phyloP scores from a whole-genome alignment of 2,329 filamentous ascomycete genomes.

The Fusarium tricinctum region DNA sequence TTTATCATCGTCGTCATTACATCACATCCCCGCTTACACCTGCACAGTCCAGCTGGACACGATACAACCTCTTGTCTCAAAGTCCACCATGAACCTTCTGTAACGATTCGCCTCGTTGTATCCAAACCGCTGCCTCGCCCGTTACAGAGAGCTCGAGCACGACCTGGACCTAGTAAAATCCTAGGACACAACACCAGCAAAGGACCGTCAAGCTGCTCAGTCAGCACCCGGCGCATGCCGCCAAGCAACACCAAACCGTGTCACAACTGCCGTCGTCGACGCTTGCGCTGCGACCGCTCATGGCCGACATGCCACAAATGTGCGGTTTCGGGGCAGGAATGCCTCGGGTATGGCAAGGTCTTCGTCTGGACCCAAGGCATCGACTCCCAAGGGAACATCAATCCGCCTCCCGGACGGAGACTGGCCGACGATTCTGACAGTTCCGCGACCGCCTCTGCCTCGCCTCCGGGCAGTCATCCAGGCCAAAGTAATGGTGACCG shows the following conservation, averaged over 20 bases:
- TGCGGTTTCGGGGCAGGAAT: constrained; percentile 66
- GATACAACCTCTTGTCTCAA: constrained; percentile 29
- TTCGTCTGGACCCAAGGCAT: constrained; percentile 71
- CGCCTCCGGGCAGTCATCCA: constrained; percentile 18
- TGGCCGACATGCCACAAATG: constrained; percentile 73
- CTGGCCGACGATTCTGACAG: constrained; percentile 40
- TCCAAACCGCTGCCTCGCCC: constrained; percentile 41
- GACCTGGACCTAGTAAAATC: constrained; percentile 34
- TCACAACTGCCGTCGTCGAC: constrained; percentile 72
- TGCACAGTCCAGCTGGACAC: neutral
- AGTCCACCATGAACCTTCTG: constrained; percentile 43
- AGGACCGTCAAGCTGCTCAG: constrained; percentile 43
- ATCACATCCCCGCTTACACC: constrained; percentile 11
- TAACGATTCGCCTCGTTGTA: constrained; percentile 40
- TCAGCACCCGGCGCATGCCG: constrained; percentile 53
- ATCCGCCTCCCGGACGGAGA: constrained; percentile 50
- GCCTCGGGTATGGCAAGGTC: constrained; percentile 72
- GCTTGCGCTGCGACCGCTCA: constrained; percentile 73
- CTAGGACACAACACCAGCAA: constrained; percentile 29
- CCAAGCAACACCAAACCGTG: constrained; percentile 62
- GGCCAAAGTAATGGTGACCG: constrained; percentile 24
- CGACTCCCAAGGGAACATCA: constrained; percentile 63
- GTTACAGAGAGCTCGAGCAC: constrained; percentile 39
- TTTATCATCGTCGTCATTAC: constrained; percentile 29
- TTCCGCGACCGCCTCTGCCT: constrained; percentile 27